Evolutionary conservation across 768 basidiomycete species (phyloP).

Genomic region (Lactarius hatsudake): DNA sequence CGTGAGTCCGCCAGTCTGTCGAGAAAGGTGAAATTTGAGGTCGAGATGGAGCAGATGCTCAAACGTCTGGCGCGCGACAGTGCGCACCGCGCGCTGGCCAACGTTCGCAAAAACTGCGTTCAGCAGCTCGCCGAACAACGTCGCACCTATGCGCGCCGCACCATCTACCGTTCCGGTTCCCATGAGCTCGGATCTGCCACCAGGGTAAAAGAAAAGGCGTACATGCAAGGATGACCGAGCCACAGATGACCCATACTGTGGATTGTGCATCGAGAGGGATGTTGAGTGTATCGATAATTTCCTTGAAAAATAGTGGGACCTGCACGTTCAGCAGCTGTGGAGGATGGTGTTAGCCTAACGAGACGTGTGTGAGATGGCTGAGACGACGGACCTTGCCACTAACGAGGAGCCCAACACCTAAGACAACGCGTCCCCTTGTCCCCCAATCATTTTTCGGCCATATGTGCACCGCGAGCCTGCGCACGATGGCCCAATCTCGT

Average conservation of each 20-base stretch:
- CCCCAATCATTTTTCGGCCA: constrained; percentile 89
- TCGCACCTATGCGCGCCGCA: constrained; percentile 83
- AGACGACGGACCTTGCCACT: constrained; percentile 71
- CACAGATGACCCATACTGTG: constrained; percentile 89
- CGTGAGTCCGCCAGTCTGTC: constrained; percentile 95
- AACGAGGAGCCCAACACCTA: constrained; percentile 78
- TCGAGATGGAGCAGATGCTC: constrained; percentile 89
- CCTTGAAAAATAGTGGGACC: constrained; percentile 96
- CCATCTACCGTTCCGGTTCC: constrained; percentile 58
- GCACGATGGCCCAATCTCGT: constrained; percentile 86
- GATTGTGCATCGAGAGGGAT: constrained; percentile 68
- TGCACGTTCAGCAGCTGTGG: constrained; percentile 88
- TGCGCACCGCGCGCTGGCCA: constrained; percentile 90
- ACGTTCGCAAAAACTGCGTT: constrained; percentile 97
- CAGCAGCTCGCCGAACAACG: constrained; percentile 85
- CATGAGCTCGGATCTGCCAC: no score
- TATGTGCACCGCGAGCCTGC: constrained; percentile 78
- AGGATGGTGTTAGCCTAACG: background rate
- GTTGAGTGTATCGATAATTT: constrained; percentile 86
- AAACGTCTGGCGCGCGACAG: constrained; percentile 94
- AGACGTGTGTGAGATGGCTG: background rate
- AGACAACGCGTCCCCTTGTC: constrained; percentile 75
- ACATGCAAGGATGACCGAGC: constrained; percentile 92
- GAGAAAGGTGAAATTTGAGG: constrained; percentile 84
- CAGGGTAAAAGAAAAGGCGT: constrained; percentile 36